phyloP scores from a whole-genome alignment of 768 basidiomycete species.

The Exsudoporus frostii region DNA sequence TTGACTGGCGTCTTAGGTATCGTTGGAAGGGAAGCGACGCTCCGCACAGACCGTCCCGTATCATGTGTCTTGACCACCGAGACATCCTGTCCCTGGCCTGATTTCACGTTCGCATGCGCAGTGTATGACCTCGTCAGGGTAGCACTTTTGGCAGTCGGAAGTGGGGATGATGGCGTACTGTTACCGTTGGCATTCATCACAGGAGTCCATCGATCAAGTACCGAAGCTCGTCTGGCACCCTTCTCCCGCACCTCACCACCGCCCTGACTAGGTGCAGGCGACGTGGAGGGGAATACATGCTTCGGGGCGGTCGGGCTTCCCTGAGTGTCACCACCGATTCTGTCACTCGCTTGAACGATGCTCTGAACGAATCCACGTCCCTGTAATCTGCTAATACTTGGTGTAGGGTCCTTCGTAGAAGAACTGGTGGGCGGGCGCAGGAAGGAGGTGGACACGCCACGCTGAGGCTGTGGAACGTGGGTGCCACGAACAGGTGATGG shows the following conservation, averaged over 20 bases:
- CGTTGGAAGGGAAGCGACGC: constrained; percentile 40
- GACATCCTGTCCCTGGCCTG: constrained; percentile 20
- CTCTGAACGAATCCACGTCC: constrained; percentile 86
- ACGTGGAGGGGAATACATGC: constrained; percentile 25
- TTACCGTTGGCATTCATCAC: constrained; percentile 26
- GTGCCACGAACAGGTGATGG: constrained; percentile 40
- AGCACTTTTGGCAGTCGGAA: constrained; percentile 37
- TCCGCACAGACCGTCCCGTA: constrained; percentile 36
- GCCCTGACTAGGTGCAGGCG: constrained; percentile 34
- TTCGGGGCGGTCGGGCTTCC: constrained; percentile 33
- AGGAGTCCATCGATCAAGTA: constrained; percentile 72
- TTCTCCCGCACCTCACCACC: constrained; percentile 37
- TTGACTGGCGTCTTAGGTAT: constrained; percentile 30
- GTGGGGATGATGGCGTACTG: constrained; percentile 37
- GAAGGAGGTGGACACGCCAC: constrained; percentile 55
- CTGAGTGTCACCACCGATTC: constrained; percentile 38
- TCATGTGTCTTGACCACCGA: constrained; percentile 29
- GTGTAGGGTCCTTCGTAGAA: constrained; percentile 67
- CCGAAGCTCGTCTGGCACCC: constrained; percentile 39
- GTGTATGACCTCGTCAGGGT: constrained; percentile 41
- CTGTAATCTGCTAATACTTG: constrained; percentile 77
- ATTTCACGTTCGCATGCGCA: constrained; percentile 30
- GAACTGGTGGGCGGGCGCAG: constrained; percentile 41
- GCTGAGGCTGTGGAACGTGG: constrained; percentile 40
- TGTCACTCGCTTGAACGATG: constrained; percentile 68